These are phyloP conservation scores for Termitomyces titanicus DNA, from an alignment of 768 basidiomycete genomes.

Conservation along the genomic window DNA sequence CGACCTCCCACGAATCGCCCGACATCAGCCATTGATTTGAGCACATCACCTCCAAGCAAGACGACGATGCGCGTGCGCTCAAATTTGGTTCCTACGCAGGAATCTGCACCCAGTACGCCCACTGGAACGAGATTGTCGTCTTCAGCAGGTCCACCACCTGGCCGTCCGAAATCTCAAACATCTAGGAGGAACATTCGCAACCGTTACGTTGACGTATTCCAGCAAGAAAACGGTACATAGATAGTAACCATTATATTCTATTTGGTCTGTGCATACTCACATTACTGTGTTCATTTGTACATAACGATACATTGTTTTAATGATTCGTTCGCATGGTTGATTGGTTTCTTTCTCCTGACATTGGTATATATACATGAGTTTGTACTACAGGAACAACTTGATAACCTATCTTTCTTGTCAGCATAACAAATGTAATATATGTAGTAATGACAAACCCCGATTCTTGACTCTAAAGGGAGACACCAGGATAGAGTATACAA, in stretches of 20 bases:
- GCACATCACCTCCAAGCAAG: slow-evolving; percentile 47
- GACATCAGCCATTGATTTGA: slow-evolving; percentile 63
- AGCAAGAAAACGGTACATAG: slow-evolving; percentile 41
- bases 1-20: slow-evolving; percentile 48
- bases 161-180: slow-evolving; percentile 53
- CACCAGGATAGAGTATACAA: no score
- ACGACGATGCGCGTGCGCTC: slow-evolving; percentile 59
- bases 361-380: not conserved
- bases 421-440: no score
- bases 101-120: slow-evolving; percentile 47
- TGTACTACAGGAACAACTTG: not conserved
- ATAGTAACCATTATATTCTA: slow-evolving; percentile 8
- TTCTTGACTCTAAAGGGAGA: no score
- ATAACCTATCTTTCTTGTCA: no score
- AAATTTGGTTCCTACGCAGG: slow-evolving; percentile 53
- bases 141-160: slow-evolving; percentile 44
- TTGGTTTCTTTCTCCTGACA: not conserved
- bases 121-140: slow-evolving; percentile 39
- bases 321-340: no score
- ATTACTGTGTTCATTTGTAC: slow-evolving; percentile 3
- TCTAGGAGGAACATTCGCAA: slow-evolving; percentile 76
- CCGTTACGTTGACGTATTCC: slow-evolving; percentile 91
- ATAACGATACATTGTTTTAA: slow-evolving; percentile 1
- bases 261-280: slow-evolving; percentile 10
- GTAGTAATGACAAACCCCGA: no score